These are phyloP conservation scores for Kwoniella bestiolae DNA, from an alignment of 768 basidiomycete species.

Conservation along the genomic window DNA sequence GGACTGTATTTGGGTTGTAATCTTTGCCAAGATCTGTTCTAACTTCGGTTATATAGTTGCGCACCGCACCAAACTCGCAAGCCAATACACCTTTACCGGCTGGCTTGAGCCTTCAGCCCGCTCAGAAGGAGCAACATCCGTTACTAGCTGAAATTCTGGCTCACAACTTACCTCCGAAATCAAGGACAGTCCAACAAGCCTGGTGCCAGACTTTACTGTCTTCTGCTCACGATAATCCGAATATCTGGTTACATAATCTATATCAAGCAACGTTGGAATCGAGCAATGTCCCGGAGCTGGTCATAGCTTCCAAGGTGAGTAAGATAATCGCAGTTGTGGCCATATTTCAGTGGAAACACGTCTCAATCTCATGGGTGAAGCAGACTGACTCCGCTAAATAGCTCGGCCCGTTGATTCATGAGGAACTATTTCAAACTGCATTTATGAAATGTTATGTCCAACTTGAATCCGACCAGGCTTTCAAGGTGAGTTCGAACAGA, in stretches of 20 bases:
- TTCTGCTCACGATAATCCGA: constrained; percentile 34
- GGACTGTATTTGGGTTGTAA: background rate
- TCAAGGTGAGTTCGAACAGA: constrained; percentile 32
- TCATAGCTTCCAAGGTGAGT: constrained; percentile 42
- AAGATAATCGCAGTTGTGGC: background rate
- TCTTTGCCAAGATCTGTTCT: background rate
- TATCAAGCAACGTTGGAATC: constrained; percentile 47
- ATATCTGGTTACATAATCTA: constrained; percentile 43
- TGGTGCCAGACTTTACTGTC: constrained; percentile 43
- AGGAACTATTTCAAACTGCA: constrained; percentile 48
- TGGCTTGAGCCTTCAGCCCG: background rate
- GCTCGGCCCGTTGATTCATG: constrained; percentile 46
- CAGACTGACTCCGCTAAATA: constrained; percentile 14
- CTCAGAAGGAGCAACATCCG: constrained; percentile 33
- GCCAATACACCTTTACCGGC: constrained; percentile 16
- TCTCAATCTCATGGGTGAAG: constrained; percentile 11
- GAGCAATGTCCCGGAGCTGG: constrained; percentile 36
- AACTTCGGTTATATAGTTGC: background rate
- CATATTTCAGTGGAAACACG: too few species aligned
- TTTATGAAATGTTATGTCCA: constrained; percentile 48
- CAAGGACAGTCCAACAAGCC: constrained; percentile 37
- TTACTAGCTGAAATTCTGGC: constrained; percentile 39
- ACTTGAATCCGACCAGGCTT: constrained; percentile 32
- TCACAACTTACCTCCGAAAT: constrained; percentile 36
- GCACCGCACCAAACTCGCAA: constrained; percentile 4